A percentile compares a stretch with the other conserved stretches of the same genome.
phyloP scores from a whole-genome alignment of 1,284 basidiomycete species.

The Malassezia brasiliensis region DNA sequence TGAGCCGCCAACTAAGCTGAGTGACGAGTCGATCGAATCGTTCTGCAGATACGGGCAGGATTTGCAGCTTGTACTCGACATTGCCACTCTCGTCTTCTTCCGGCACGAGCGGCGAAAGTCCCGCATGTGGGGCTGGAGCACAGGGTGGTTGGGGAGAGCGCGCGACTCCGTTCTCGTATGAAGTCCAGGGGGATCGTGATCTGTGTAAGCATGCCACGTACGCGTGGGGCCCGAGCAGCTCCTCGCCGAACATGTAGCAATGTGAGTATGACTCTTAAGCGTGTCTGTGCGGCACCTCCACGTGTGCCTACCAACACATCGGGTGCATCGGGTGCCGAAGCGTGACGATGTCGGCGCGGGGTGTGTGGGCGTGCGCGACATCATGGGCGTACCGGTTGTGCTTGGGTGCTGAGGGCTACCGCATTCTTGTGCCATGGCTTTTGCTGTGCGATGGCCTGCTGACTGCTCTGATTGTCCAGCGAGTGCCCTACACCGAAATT shows the following conservation, averaged over 20 bases:
- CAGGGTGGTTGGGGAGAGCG: no score
- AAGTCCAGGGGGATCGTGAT: neutral
- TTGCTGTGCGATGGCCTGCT: neutral
- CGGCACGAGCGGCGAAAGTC: constrained; percentile 22
- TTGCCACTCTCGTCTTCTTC: constrained; percentile 44
- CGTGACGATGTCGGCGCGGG: neutral
- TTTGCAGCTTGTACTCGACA: constrained; percentile 47
- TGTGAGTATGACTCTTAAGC: neutral
- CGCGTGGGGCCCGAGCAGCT: neutral
- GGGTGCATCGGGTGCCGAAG: neutral
- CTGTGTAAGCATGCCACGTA: neutral
- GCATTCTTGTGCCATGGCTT: neutral
- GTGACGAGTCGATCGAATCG: constrained; percentile 45
- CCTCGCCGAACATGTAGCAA: neutral
- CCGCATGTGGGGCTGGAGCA: neutral
- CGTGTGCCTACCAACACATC: neutral
- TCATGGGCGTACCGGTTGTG: neutral
- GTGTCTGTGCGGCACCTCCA: neutral
- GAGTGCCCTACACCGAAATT: constrained; percentile 66
- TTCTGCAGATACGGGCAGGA: constrained; percentile 34
- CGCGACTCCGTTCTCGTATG: neutral
- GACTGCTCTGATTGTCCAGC: constrained; percentile 3
- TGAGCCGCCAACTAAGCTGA: constrained; percentile 46
- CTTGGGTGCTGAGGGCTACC: neutral
- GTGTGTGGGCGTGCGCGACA: neutral